Evolutionary conservation across 345 rosid genomes (phyloP).

Genomic region (Eucalyptus regnans): DNA sequence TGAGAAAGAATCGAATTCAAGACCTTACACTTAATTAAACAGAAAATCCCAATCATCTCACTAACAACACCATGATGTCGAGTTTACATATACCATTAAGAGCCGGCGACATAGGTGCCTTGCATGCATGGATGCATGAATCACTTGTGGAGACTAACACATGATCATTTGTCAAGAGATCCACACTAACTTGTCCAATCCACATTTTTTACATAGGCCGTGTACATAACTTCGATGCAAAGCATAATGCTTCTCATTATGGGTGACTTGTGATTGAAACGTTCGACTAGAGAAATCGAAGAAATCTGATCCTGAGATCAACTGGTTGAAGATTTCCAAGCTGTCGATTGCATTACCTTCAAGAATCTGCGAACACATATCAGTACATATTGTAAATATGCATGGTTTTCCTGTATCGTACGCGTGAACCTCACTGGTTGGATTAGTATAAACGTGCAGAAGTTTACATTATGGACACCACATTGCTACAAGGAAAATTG

Average conservation of each 20-base stretch:
- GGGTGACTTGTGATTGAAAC: neutral
- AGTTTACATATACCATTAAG: neutral
- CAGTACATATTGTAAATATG: neutral
- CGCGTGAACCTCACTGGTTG: neutral
- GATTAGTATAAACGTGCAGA: neutral
- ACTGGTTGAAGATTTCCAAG: neutral
- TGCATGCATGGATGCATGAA: neutral
- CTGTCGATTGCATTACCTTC: neutral
- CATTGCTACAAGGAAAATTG: neutral
- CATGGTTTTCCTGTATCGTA: neutral
- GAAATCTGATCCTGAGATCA: neutral
- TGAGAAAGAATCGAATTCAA: neutral
- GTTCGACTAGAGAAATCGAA: neutral
- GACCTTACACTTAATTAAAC: neutral
- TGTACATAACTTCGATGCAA: neutral
- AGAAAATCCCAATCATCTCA: neutral
- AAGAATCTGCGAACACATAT: neutral
- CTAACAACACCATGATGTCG: neutral
- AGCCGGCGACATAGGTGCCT: neutral
- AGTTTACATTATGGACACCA: neutral
- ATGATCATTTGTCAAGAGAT: neutral
- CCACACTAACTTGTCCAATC: neutral
- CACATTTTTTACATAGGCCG: neutral
- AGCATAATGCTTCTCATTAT: neutral
- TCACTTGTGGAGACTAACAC: neutral